Evolutionary conservation across 768 basidiomycete species (phyloP), one percentile per base, ranked within the genome.

Genomic region (Phylloporus sp.): DNA sequence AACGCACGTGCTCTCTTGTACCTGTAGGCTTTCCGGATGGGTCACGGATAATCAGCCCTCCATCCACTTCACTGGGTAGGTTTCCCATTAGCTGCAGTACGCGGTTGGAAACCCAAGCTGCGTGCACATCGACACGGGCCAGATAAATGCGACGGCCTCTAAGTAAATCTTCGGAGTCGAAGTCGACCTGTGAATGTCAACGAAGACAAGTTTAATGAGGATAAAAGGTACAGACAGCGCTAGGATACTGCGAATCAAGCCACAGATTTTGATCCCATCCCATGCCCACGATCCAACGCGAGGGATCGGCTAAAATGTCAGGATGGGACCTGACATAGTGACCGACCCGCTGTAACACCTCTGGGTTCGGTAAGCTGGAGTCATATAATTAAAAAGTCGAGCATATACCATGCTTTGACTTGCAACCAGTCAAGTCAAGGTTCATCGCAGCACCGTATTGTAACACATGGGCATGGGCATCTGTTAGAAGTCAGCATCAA

Each of bases 231-330:
- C 65, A 20, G 59, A 90, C 91, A 1, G 88, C 84, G 28, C 78
- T 82, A 3, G 92, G 92, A 56, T 91, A 94, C 22, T 74, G 63
- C 9, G 73, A 66, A 11, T 72, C 75, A 7, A 76, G 56, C 88
- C 88, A 91, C 51, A 79, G 76, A 1, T 88, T 95, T 68, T 98
- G 93, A 62, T 98, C 91, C 94, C 95, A 98, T 5, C 95, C 95
- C 73, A 87, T 80, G 11, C 92, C 94, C 58, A 84, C 74, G 36
- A 97, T 80, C 91, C 91, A 97, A 6, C 62, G 71, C 4, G 76
- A 70, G 3, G 70, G 72, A 60, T 88, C 78, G 4, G 75, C 63
- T 2, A 71, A 64, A 6, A 86, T 64, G 34, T 82, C 81, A 0
- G 86, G 81, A 47, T 82, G 80, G 1, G 74, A 66, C 5, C 72